Conservation (phyloP, 768 basidiomycete genomes). For the Suillus americanus region DNA sequence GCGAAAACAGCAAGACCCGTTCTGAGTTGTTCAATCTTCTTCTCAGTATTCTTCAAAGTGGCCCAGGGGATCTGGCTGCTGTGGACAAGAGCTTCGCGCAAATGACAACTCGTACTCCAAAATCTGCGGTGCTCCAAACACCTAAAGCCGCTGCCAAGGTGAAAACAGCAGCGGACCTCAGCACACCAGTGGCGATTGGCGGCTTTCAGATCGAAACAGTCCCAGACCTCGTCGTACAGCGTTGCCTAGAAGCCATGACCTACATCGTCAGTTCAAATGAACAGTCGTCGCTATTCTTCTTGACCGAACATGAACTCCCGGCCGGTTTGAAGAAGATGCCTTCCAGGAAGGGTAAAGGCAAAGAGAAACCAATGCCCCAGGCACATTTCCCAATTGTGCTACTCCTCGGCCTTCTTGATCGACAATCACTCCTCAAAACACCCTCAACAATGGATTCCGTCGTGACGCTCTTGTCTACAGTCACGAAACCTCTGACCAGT, state of each 20-base stretch:
- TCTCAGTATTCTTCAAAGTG: constrained; percentile 92
- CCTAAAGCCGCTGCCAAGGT: constrained; percentile 66
- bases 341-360: constrained; percentile 91
- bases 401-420: constrained; percentile 83
- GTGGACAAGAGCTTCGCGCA: constrained; percentile 95
- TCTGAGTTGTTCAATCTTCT: constrained; percentile 93
- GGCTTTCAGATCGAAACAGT: constrained; percentile 73
- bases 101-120: constrained; percentile 74
- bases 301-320: constrained; percentile 91
- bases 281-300: constrained; percentile 85
- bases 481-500: constrained; percentile 79
- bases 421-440: constrained; percentile 81
- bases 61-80: constrained; percentile 85
- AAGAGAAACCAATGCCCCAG: constrained; percentile 80
- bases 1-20: constrained; percentile 91
- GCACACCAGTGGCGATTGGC: constrained; percentile 47
- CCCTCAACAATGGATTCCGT: constrained; percentile 93
- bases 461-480: constrained; percentile 81
- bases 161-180: constrained; percentile 54
- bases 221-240: constrained; percentile 91
- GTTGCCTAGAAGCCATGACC: constrained; percentile 88
- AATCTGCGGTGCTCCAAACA: constrained; percentile 40
- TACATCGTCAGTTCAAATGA: constrained; percentile 88
- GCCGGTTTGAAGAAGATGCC: constrained; percentile 66
- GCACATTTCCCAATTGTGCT: constrained; percentile 91